phyloP scores from a whole-genome alignment of 208 protist species.

The Trypanosoma scelopori region DNA sequence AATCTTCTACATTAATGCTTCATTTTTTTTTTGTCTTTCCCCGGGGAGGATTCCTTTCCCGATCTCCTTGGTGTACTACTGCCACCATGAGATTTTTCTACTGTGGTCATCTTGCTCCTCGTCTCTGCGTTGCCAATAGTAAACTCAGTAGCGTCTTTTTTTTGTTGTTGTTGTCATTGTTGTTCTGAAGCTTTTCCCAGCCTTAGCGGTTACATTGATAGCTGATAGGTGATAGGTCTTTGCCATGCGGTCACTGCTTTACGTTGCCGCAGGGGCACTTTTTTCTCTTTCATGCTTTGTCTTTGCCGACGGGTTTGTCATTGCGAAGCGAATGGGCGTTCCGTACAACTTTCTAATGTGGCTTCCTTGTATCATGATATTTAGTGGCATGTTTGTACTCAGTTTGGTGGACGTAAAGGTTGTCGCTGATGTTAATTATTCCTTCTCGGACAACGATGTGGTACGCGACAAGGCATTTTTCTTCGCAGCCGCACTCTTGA shows the following conservation, averaged over 20 bases:
- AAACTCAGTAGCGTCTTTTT: background rate
- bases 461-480: slow-evolving; percentile 54
- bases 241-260: slow-evolving; percentile 15
- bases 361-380: slow-evolving; percentile 41
- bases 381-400: slow-evolving; percentile 54
- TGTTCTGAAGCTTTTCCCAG: slow-evolving; percentile 1
- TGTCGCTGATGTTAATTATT: slow-evolving; percentile 34
- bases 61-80: slow-evolving; percentile 15
- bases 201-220: too few species aligned
- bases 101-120: background rate
- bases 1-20: slow-evolving; percentile 18
- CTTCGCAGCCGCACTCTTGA: slow-evolving; percentile 49
- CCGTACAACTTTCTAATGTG: slow-evolving; percentile 81
- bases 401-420: slow-evolving; percentile 42
- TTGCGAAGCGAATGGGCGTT: slow-evolving; percentile 29
- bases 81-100: too few species aligned
- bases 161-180: background rate
- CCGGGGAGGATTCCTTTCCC: slow-evolving; percentile 12
- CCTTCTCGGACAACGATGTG: slow-evolving; percentile 27
- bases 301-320: slow-evolving; percentile 63
- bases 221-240: background rate
- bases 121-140: too few species aligned
- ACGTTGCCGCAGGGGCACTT: slow-evolving; percentile 37
- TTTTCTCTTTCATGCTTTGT: slow-evolving; percentile 41
- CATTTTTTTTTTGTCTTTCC: slow-evolving; percentile 20